Base-by-base conservation (phyloP, 108 stramenopile species). In the Fistulifera pelliculosa region DNA sequence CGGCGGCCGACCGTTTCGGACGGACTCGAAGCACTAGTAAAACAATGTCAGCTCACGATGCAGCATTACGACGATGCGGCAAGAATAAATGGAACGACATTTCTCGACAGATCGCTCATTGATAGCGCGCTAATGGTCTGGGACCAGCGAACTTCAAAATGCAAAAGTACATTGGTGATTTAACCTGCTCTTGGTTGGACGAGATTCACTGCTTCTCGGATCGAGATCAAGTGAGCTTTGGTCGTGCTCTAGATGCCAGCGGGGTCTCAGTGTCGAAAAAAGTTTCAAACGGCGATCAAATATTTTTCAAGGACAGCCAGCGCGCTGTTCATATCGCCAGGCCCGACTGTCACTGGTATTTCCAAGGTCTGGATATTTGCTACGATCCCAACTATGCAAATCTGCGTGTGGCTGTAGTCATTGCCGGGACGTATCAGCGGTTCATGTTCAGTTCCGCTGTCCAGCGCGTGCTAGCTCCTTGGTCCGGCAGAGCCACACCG, bases 221-320 rank as follows among this genome's bases (percentile, higher is more conserved):
- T 59, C 65, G 65, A 15, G 65, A 66, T 53, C 65, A 66, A 59
- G 27, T 66, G 3, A 50, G 48, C 26, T 66, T 66, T 25, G 49
- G 49, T 5, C 26, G 26, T 10, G 49, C 23, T 15, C 49, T 50
- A 35, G 31, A 35, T 8, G 31, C 31, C 31, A 35, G 31, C 8
- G 31, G 31, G 31, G 31, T 8, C 8, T 35, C 31, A 3, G 31
- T 35, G 31, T 35, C 31, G 31, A 35, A 35, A 35, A 8, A 35
- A 8, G 6, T 35, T 35, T 8, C 31, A 35, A 35, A 35, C 8
- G 31, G 31, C 31, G 31, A 35, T 35, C 31, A 35, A 35, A 3
- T 35, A 35, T 35, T 35, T 8, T 35, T 35, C 31, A 35, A 35
- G 8, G 31, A 35, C 31, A 35, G 8, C 31, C 31, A 8, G 8